A percentile compares a stretch with the other conserved stretches of the same genome.
Evolutionary conservation across 306 rosid genomes (phyloP).

Genomic region (Cotoneaster glaucophyllus): DNA sequence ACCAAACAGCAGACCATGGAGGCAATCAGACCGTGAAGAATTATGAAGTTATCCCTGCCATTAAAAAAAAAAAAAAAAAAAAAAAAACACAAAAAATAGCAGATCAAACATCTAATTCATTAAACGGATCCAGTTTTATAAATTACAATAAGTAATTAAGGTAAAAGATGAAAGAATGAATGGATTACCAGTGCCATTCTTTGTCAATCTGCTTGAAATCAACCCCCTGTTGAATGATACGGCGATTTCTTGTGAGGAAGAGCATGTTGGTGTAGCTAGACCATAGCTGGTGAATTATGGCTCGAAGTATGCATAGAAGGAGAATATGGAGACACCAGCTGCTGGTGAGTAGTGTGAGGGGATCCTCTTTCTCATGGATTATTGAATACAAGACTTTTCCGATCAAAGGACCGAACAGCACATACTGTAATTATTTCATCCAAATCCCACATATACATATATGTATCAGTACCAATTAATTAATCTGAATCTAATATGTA

Average conservation of each 20-base stretch:
- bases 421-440: slow-evolving; percentile 31
- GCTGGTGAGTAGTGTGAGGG: background rate
- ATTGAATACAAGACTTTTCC: slow-evolving; percentile 44
- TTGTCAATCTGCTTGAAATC: slow-evolving; percentile 86
- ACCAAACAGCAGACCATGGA: slow-evolving; percentile 35
- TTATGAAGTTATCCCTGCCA: slow-evolving; percentile 79
- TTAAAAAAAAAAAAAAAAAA: background rate
- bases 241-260: slow-evolving; percentile 56
- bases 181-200: slow-evolving; percentile 82
- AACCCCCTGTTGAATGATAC: slow-evolving; percentile 51
- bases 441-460: background rate
- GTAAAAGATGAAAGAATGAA: background rate
- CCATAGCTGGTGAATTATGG: slow-evolving; percentile 39
- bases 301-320: slow-evolving; percentile 42
- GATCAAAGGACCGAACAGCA: slow-evolving; percentile 59
- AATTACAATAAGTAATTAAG: no score
- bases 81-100: background rate
- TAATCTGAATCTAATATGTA: no score
- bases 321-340: slow-evolving; percentile 70
- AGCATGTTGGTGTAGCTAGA: slow-evolving; percentile 45
- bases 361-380: slow-evolving; percentile 29
- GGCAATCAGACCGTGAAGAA: slow-evolving; percentile 62
- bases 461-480: no score
- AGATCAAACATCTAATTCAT: no score
- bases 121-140: no score